Conservation (phyloP, 495 filamentous ascomycete species). For the Xylaria grammica region DNA sequence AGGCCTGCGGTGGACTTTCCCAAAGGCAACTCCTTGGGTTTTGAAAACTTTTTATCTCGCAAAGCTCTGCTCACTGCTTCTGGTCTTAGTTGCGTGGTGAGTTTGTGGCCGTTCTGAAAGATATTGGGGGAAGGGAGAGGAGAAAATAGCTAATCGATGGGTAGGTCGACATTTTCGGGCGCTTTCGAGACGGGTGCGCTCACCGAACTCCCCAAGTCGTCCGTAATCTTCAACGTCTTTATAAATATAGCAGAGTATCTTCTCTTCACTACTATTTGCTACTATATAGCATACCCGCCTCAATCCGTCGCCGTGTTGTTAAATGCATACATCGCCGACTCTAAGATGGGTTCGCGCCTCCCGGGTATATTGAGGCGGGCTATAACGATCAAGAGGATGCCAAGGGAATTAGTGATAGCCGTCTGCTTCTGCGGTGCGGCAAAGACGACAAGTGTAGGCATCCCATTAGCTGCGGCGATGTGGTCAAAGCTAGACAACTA, state of each 20-base stretch:
- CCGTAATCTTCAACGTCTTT: constrained; percentile 56
- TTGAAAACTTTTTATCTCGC: constrained; percentile 51
- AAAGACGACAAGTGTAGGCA: constrained; percentile 61
- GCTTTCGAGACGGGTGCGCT: constrained; percentile 60
- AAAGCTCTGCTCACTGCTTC: constrained; percentile 51
- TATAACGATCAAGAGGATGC: constrained; percentile 44
- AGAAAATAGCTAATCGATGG: constrained; percentile 10
- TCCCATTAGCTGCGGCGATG: constrained; percentile 59
- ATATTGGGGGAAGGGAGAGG: neutral
- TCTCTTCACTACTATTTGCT: constrained; percentile 55
- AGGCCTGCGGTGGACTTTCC: constrained; percentile 53
- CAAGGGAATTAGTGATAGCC: constrained; percentile 56
- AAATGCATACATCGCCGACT: constrained; percentile 32
- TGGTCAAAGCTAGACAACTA: constrained; percentile 57
- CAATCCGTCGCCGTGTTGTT: constrained; percentile 19
- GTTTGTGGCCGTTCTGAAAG: constrained; percentile 26
- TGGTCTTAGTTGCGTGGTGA: constrained; percentile 58
- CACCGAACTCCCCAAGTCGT: constrained; percentile 50
- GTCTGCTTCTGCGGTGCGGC: constrained; percentile 63
- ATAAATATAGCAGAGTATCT: constrained; percentile 61
- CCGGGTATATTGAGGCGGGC: constrained; percentile 27
- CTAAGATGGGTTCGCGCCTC: constrained; percentile 24
- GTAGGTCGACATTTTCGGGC: constrained; percentile 59
- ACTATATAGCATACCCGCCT: constrained; percentile 53
- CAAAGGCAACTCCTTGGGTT: constrained; percentile 45